phyloP scores from a whole-genome alignment of 495 filamentous ascomycete species.

The Podospora pseudopauciseta region DNA sequence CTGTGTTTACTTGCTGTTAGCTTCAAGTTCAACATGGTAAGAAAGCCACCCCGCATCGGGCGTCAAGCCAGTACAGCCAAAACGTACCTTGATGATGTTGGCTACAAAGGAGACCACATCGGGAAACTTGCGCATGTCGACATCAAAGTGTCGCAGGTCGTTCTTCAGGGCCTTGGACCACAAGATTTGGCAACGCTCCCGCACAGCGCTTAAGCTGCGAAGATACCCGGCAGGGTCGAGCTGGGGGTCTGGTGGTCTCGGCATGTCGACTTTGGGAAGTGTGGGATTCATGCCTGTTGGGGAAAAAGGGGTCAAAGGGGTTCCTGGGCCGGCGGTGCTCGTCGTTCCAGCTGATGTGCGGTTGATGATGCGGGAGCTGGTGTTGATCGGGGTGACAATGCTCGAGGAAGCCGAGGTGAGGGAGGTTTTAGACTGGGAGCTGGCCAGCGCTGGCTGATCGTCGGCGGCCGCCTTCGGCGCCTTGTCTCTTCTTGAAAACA shows the following conservation, averaged over 20 bases:
- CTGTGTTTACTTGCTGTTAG: conserved; percentile 42
- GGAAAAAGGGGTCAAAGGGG: conserved; percentile 44
- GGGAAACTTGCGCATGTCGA: conserved; percentile 82
- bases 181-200: conserved; percentile 71
- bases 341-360: conserved; percentile 36
- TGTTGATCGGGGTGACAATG: conserved; percentile 32
- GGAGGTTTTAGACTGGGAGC: conserved; percentile 35
- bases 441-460: conserved; percentile 26
- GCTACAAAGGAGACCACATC: conserved; percentile 91
- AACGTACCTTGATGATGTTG: conserved; percentile 86
- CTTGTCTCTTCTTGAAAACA: conserved; percentile 50
- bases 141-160: conserved; percentile 81
- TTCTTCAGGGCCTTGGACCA: conserved; percentile 74
- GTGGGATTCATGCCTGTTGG: conserved; percentile 35
- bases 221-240: conserved; percentile 92
- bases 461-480: conserved; percentile 41
- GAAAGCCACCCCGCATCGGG: conserved; percentile 1
- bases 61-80: neutral
- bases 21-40: conserved; percentile 2
- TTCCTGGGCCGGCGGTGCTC: conserved; percentile 38
- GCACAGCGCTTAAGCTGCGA: conserved; percentile 81
- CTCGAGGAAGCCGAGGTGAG: conserved; percentile 35
- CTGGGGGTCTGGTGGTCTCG: conserved; percentile 81
- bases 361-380: conserved; percentile 34
- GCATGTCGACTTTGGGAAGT: conserved; percentile 61